A percentile compares a stretch with the other conserved stretches of the same genome.
Conservation (phyloP, 23 red algal species). For the Gracilariopsis chorda region DNA sequence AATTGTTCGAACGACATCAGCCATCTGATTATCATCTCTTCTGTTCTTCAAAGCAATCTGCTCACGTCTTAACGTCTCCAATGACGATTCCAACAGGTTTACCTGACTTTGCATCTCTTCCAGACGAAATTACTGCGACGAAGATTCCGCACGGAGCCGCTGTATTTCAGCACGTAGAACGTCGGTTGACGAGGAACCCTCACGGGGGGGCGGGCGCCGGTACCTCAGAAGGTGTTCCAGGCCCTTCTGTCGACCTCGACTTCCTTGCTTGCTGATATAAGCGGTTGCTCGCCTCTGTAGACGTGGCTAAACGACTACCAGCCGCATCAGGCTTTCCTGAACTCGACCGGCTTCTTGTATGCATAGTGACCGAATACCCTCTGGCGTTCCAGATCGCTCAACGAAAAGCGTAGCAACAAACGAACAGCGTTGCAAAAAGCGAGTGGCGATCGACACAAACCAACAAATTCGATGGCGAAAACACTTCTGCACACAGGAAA, state of each 20-base stretch:
- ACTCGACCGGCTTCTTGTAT: too few relatives aligned
- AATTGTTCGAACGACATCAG: constrained; percentile 1
- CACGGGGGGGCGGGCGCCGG: background rate
- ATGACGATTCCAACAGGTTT: background rate
- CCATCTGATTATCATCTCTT: constrained; percentile 8
- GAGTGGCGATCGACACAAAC: too few relatives aligned
- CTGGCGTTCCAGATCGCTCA: too few relatives aligned
- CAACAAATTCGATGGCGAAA: too few relatives aligned
- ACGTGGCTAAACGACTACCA: background rate
- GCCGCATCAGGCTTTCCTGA: background rate
- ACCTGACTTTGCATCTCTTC: background rate
- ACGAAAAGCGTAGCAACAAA: too few relatives aligned
- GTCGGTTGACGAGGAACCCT: too few relatives aligned
- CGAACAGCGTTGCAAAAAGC: too few relatives aligned
- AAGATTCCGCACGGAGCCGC: background rate
- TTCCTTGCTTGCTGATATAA: background rate
- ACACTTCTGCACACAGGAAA: too few relatives aligned
- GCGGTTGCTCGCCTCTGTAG: background rate
- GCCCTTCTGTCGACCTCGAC: background rate
- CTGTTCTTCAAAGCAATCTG: background rate
- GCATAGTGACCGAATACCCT: too few relatives aligned
- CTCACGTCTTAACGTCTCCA: background rate
- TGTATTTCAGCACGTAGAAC: background rate
- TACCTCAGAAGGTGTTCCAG: background rate
- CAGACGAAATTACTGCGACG: background rate